Percentiles rank a stretch among this genome's conserved stretches.
Evolutionary conservation across 1,284 basidiomycete genomes (phyloP).

Genomic region (Sutorius eximius): DNA sequence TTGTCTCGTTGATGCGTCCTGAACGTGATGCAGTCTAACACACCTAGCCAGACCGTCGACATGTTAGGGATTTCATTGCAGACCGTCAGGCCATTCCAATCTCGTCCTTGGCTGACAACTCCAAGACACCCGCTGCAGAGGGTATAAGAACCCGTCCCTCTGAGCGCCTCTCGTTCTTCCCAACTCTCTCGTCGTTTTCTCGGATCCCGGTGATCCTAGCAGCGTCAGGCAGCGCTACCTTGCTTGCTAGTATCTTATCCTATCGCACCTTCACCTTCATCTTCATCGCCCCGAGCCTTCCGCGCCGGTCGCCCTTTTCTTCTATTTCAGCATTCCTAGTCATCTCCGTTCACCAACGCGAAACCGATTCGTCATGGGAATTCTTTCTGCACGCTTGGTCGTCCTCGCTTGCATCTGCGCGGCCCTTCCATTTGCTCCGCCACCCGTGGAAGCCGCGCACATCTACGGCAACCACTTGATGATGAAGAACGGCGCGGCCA

Average conservation of each 20-base stretch:
- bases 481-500: not conserved
- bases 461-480: slow-evolving; percentile 10
- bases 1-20: not conserved
- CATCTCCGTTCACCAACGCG: not conserved
- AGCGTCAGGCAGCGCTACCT: slow-evolving; percentile 20
- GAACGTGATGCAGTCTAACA: not conserved
- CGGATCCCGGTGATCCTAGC: slow-evolving; percentile 31
- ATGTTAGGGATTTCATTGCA: slow-evolving; percentile 4
- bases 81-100: slow-evolving; percentile 16
- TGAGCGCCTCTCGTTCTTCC: slow-evolving; percentile 2
- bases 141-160: slow-evolving; percentile 25
- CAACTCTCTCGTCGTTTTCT: slow-evolving; percentile 6
- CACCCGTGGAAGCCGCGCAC: slow-evolving; percentile 23
- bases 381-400: slow-evolving; percentile 20
- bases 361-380: slow-evolving; percentile 15
- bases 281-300: slow-evolving; percentile 2
- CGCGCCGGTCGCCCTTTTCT: slow-evolving; percentile 22
- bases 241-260: not conserved
- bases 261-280: not conserved
- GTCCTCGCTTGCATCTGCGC: slow-evolving; percentile 26
- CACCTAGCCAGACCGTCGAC: not conserved
- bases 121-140: slow-evolving; percentile 12
- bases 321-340: not conserved
- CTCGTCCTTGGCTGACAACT: slow-evolving; percentile 22
- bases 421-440: slow-evolving; percentile 16